A percentile compares a stretch with the other conserved stretches of the same genome.
Conservation (phyloP, 2,329 filamentous ascomycete species). For the Ophiobolus disseminans region DNA sequence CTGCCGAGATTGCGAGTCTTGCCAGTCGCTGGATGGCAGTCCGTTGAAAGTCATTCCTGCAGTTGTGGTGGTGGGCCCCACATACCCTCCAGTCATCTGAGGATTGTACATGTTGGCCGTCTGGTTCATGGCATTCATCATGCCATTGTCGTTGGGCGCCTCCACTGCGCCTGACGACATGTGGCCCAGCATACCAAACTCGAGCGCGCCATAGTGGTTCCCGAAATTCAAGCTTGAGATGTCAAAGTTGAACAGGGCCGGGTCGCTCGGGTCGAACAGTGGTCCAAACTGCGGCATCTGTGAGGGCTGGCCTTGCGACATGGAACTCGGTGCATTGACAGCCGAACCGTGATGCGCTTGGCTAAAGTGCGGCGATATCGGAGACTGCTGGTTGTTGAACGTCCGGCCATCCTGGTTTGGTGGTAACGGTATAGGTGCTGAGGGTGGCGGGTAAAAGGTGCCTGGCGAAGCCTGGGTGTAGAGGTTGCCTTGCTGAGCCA, state of each 20-base stretch:
- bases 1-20: conserved; percentile 50
- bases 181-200: conserved; percentile 95
- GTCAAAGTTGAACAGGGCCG: conserved; percentile 93
- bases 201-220: conserved; percentile 92
- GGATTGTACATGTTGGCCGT: conserved; percentile 48
- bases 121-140: conserved; percentile 45
- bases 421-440: conserved; percentile 49
- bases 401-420: conserved; percentile 54
- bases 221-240: conserved; percentile 93
- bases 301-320: conserved; percentile 47
- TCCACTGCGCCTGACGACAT: conserved; percentile 93
- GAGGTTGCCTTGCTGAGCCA: conserved; percentile 50
- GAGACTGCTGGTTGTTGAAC: conserved; percentile 73
- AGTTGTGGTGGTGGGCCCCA: conserved; percentile 31
- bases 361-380: conserved; percentile 76
- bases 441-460: conserved; percentile 52
- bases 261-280: conserved; percentile 90
- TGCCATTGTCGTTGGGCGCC: conserved; percentile 68
- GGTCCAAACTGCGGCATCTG: conserved; percentile 58
- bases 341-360: conserved; percentile 58
- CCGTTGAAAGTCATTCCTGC: conserved; percentile 43
- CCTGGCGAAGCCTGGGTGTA: conserved; percentile 50
- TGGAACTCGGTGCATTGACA: conserved; percentile 57
- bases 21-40: conserved; percentile 44
- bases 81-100: conserved; percentile 45